phyloP scores from a whole-genome alignment of 768 basidiomycete species.

The Amyloporia xantha region DNA sequence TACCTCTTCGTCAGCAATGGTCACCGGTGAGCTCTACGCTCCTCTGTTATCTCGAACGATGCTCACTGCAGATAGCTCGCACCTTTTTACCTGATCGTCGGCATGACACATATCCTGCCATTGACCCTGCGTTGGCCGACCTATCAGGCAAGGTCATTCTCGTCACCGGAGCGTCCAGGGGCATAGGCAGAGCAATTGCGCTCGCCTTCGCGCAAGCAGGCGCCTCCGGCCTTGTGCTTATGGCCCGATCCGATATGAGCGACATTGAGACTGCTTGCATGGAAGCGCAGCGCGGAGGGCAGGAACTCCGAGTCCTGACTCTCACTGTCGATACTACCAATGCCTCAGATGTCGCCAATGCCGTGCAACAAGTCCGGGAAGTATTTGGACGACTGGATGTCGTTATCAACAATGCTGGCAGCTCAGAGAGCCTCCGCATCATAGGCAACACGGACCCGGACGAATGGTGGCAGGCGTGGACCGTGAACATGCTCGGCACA shows the following conservation, averaged over 20 bases:
- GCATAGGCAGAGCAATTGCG: constrained; percentile 23
- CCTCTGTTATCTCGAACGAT: too few relatives aligned
- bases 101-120: constrained; percentile 20
- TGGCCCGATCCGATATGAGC: constrained; percentile 17
- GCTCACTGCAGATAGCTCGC: too few relatives aligned
- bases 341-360: constrained; percentile 16
- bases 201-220: constrained; percentile 23
- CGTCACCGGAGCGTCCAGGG: constrained; percentile 21
- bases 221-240: constrained; percentile 19
- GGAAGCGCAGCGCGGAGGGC: constrained; percentile 10
- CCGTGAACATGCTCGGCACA: constrained; percentile 6
- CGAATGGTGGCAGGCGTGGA: constrained; percentile 6
- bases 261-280: neutral
- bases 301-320: constrained; percentile 12
- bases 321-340: constrained; percentile 21
- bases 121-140: constrained; percentile 17
- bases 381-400: constrained; percentile 25
- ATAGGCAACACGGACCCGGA: constrained; percentile 4
- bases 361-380: constrained; percentile 15
- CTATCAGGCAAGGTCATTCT: constrained; percentile 22
- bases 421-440: neutral
- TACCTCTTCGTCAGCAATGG: too few relatives aligned
- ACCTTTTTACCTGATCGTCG: neutral
- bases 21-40: too few relatives aligned
- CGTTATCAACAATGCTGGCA: constrained; percentile 23